These are phyloP conservation scores for Rhizopus sp. DNA, from an alignment of 371 early-diverging fungal species.

Conservation along the genomic window DNA sequence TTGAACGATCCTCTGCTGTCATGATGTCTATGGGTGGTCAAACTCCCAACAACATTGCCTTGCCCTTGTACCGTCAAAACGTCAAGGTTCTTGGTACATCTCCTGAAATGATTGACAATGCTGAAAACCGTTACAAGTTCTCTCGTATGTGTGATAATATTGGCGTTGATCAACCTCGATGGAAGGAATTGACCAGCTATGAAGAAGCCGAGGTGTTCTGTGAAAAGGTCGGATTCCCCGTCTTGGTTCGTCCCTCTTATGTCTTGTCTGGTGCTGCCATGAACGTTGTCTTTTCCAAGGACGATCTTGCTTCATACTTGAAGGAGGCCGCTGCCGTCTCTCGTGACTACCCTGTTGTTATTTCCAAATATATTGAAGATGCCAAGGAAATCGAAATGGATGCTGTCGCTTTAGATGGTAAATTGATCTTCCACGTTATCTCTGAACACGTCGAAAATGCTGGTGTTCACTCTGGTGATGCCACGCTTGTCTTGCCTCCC, in stretches of 20 bases:
- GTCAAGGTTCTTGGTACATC: slow-evolving; percentile 91
- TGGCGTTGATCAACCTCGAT: slow-evolving; percentile 93
- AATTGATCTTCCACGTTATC: slow-evolving; percentile 85
- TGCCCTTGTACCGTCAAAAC: slow-evolving; percentile 81
- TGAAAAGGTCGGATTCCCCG: slow-evolving; percentile 87
- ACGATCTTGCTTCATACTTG: slow-evolving; percentile 80
- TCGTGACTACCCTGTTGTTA: slow-evolving; percentile 92
- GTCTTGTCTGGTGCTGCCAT: slow-evolving; percentile 96
- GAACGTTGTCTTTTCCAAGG: slow-evolving; percentile 87
- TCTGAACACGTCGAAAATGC: slow-evolving; percentile 97
- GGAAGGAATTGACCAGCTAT: slow-evolving; percentile 89
- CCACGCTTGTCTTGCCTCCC: slow-evolving; percentile 91
- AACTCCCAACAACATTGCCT: slow-evolving; percentile 95
- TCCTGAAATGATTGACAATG: slow-evolving; percentile 92
- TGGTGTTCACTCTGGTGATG: slow-evolving; percentile 97
- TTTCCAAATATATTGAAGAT: slow-evolving; percentile 93
- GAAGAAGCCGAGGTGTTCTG: slow-evolving; percentile 87
- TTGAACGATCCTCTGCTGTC: slow-evolving; percentile 81
- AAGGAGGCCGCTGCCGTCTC: slow-evolving; percentile 88
- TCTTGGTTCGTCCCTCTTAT: slow-evolving; percentile 94
- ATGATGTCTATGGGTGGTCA: slow-evolving; percentile 95
- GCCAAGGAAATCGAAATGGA: slow-evolving; percentile 97
- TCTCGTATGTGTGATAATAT: slow-evolving; percentile 91
- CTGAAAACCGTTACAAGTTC: slow-evolving; percentile 96
- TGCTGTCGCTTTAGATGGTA: slow-evolving; percentile 90